Evolutionary conservation across 208 protist genomes (phyloP), one percentile per base, ranked within the genome.

Genomic region (Crithidia acanthocephali): DNA sequence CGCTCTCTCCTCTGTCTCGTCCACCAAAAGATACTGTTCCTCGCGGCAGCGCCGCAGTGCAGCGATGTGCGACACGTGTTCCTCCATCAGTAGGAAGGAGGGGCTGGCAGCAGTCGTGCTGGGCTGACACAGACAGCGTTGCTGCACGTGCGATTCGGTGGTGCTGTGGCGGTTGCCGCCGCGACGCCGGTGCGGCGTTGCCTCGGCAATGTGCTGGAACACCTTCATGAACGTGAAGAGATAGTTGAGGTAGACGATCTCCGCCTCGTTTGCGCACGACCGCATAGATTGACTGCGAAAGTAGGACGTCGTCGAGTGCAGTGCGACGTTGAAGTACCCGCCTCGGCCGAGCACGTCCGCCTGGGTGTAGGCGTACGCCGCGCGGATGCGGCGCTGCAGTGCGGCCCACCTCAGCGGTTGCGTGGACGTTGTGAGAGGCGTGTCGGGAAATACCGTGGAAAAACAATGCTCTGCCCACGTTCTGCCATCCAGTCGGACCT

Each of bases 211-310:
- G 50, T 72, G 72, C 28, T 72, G 72, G 33, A 28, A 58, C 35
- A 77, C 57, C 28, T 67, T 66, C 72, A 77, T 61, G 10, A 67
- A 48, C 25, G 64, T 25, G 60, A 71, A 77, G 37, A 77, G 64
- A 18, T 60, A 13, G 23, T 16, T 15, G 13, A 62, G 37, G 16
- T 40, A 33, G 13, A 77, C 22, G 15, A 68, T 2, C 45, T 45
- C 47, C 20, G 45, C 7, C 27, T 28, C 30, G 1, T 25, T 4
- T 18, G 32, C n/a, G 7, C 4, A 2, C 13, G 40, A 16, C 0
- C 4, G 3, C 45, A 25, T 4, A 13, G 30, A 3, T 9, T 53
- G 42, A 1, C 9, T 15, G 20, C 45, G 60, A 18, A 32, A 40
- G 60, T 44, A 30, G 1, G 47, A 53, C 10, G 27, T n/a, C 11